A percentile compares a stretch with the other conserved stretches of the same genome.
phyloP scores from a whole-genome alignment of 1,139 yeast genomes.

The Nematodospora anomalae region DNA sequence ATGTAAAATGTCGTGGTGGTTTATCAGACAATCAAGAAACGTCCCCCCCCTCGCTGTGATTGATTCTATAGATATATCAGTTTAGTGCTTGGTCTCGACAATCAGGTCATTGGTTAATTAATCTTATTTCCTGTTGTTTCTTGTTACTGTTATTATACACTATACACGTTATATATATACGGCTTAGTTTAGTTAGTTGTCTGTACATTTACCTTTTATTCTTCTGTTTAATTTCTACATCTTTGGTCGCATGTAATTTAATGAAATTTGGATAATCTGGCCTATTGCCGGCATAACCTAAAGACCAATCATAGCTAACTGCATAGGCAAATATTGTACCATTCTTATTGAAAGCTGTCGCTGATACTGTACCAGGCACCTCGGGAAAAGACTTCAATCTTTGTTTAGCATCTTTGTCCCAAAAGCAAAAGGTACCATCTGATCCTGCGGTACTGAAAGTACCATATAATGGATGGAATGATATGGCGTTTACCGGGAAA shows the following conservation, averaged over 20 bases:
- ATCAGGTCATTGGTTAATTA: too few relatives aligned
- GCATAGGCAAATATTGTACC: conserved; percentile 93
- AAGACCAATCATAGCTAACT: conserved; percentile 91
- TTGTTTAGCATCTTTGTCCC: conserved; percentile 95
- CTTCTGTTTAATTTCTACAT: conserved; percentile 84
- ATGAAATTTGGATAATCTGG: conserved; percentile 74
- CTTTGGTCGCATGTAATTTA: conserved; percentile 81
- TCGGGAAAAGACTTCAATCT: conserved; percentile 80
- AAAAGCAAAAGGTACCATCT: conserved; percentile 90
- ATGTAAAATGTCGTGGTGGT: too few relatives aligned
- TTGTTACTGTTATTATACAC: too few relatives aligned
- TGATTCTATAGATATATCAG: too few relatives aligned
- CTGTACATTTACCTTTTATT: conserved; percentile 42
- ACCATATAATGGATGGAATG: conserved; percentile 87
- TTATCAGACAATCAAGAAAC: too few relatives aligned
- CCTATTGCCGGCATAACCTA: conserved; percentile 78
- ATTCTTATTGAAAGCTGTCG: conserved; percentile 75
- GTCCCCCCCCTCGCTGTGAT: too few relatives aligned
- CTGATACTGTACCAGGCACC: conserved; percentile 71
- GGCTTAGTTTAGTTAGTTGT: too few relatives aligned
- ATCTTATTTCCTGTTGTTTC: too few relatives aligned
- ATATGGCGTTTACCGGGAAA: conserved; percentile 76
- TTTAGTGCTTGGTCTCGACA: too few relatives aligned
- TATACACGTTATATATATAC: too few relatives aligned
- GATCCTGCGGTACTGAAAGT: conserved; percentile 94